Base-by-base conservation (phyloP, 179 eudicot species). In the Spinacia oleracea region DNA sequence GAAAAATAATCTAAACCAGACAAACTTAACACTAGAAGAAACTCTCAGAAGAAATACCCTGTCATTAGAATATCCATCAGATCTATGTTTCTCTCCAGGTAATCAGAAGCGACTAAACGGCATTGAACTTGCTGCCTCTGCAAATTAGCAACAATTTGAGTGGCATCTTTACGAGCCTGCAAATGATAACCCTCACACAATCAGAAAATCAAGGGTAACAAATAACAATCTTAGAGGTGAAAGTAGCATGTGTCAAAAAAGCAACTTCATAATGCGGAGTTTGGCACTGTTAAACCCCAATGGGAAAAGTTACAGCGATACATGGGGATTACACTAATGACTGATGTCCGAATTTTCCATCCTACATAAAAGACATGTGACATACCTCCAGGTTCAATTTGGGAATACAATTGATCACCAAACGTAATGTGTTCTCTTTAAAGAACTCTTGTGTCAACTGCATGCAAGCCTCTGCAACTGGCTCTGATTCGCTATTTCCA, bases 111-210 rank as follows among this genome's bases (percentile, higher is more conserved):
- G 81, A 93, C 91, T 86, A 96, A 77, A 75, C 89, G 84, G 40
- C 96, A 96, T 1, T 93, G 92, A 69, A 96, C 99, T 85, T 90
- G 96, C 73, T 96, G 99, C 84, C 98, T 90, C 78, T 96, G 99
- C 83, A 96, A 88, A 84, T 96, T 96, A 70, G 99, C 98, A 85
- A 96, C 97, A 83, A 96, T 93, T 83, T 93, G 99, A 74, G 99
- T 92, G 77, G 98, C 99, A 90, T 96, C 98, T 83, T 93, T 96
- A 65, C 99, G 97, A 65, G 99, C 87, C 99, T 96, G 89, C 84
- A 85, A 70, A 78, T 80, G n/a, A 69, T 72, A 35, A 76, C 75
- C 83, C 45, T 65, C 55, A 72, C 16, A 69, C 43, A 43, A 80
- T 46, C 64, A 80, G 69, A 51, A 83, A 66, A 63, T 32, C 35